Percentiles rank a stretch among this genome's conserved stretches.
These are phyloP conservation scores for Sugiyamaella paludigena DNA, from an alignment of 1,139 yeast species.

Conservation along the genomic window DNA sequence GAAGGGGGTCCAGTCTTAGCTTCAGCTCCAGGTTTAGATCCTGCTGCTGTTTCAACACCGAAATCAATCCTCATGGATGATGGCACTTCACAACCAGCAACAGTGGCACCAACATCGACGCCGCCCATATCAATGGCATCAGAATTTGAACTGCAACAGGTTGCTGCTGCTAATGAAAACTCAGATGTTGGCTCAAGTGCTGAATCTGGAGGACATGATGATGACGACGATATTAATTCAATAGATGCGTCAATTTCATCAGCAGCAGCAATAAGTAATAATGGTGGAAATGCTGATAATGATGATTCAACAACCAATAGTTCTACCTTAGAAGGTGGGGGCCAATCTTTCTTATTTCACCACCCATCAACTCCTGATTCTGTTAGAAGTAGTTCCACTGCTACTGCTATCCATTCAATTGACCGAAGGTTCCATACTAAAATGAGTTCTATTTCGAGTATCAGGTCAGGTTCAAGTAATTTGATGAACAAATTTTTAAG, in stretches of 20 bases:
- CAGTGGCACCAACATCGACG: not conserved
- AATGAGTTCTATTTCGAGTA: conserved; percentile 27
- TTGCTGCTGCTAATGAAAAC: conserved; percentile 5
- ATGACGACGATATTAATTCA: too few species aligned
- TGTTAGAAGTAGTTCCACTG: conserved; percentile 8
- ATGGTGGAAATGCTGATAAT: too few species aligned
- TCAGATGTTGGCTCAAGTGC: conserved; percentile 3
- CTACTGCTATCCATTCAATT: conserved; percentile 22
- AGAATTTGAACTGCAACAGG: not conserved
- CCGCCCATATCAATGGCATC: not conserved
- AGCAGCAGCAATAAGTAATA: too few species aligned
- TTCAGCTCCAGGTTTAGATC: not conserved
- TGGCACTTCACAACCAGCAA: too few species aligned
- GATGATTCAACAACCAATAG: too few species aligned
- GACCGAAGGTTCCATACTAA: conserved; percentile 33
- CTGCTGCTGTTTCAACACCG: conserved; percentile 3
- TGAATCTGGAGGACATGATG: conserved; percentile 5
- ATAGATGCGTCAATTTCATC: not conserved
- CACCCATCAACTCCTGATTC: conserved; percentile 21
- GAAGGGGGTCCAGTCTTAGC: not conserved
- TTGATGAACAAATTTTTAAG: not conserved
- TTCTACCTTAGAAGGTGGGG: not conserved
- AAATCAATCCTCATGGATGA: not conserved
- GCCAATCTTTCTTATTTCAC: not conserved
- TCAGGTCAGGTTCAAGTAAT: conserved; percentile 3